These are phyloP conservation scores for Glycine latifolia DNA, from an alignment of 306 rosid species.

Conservation along the genomic window DNA sequence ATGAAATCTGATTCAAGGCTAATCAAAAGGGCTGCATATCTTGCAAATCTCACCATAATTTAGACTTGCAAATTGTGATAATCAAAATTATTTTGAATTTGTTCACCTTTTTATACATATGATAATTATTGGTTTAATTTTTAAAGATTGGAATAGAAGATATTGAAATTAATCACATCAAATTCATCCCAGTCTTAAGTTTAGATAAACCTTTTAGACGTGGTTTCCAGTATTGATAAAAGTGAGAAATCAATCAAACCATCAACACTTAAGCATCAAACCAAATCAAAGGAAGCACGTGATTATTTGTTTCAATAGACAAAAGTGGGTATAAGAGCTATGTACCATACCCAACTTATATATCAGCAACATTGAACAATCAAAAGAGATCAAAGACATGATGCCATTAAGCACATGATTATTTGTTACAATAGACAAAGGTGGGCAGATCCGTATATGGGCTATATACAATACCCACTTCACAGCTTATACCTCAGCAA, in stretches of 20 bases:
- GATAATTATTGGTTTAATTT: conserved; percentile 1
- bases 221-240: not conserved
- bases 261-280: conserved; percentile 30
- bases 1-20: conserved; percentile 5
- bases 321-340: conserved; percentile 20
- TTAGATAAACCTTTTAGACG: conserved; percentile 9
- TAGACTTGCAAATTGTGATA: not conserved
- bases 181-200: conserved; percentile 1
- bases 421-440: conserved; percentile 11
- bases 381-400: not conserved
- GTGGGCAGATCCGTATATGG: not conserved
- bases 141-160: not conserved
- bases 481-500: conserved; percentile 30
- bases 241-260: not conserved
- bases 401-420: conserved; percentile 5
- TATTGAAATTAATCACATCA: not conserved
- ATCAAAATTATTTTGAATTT: conserved; percentile 3
- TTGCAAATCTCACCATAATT: conserved; percentile 25
- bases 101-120: not conserved
- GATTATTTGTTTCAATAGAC: not conserved
- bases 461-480: conserved; percentile 7
- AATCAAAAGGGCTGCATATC: not conserved
- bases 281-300: conserved; percentile 22
- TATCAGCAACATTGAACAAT: not conserved
- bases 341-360: conserved; percentile 25